Percentiles rank a stretch among this genome's conserved stretches.
These are phyloP conservation scores for Dalbergia cochinchinensis DNA, from an alignment of 306 rosid genomes.

Conservation along the genomic window DNA sequence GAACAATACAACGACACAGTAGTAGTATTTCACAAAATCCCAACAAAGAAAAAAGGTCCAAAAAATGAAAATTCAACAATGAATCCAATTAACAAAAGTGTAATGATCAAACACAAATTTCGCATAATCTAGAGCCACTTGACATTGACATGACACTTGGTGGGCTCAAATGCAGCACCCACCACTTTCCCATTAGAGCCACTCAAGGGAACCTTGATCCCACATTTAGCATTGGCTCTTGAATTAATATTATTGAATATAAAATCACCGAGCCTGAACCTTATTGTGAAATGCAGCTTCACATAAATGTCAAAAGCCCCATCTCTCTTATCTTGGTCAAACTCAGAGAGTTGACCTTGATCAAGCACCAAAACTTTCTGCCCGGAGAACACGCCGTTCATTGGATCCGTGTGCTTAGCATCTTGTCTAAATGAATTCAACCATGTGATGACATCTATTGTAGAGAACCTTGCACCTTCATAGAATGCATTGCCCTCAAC, in stretches of 20 bases:
- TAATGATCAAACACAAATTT: neutral
- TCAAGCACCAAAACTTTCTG: slow-evolving; percentile 38
- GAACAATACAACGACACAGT: neutral
- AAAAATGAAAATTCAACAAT: neutral
- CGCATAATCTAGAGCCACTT: neutral
- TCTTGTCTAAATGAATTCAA: slow-evolving; percentile 41
- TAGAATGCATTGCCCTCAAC: slow-evolving; percentile 50
- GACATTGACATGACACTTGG: slow-evolving; percentile 48
- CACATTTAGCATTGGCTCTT: slow-evolving; percentile 61
- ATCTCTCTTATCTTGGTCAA: slow-evolving; percentile 35
- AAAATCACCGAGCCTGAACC: slow-evolving; percentile 55
- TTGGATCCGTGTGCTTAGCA: slow-evolving; percentile 48
- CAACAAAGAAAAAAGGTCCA: neutral
- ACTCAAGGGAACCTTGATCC: slow-evolving; percentile 60
- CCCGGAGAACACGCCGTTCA: slow-evolving; percentile 52
- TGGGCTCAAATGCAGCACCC: slow-evolving; percentile 43
- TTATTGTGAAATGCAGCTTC: slow-evolving; percentile 53
- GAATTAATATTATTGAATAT: slow-evolving; percentile 21
- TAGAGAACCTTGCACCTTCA: slow-evolving; percentile 27
- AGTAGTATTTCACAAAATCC: no score
- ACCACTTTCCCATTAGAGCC: slow-evolving; percentile 37
- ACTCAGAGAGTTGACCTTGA: slow-evolving; percentile 21
- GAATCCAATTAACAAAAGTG: neutral
- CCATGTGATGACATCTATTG: slow-evolving; percentile 38
- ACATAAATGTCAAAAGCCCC: slow-evolving; percentile 56